These are phyloP conservation scores for Mycena filopes DNA, from an alignment of 768 basidiomycete species.

Conservation along the genomic window DNA sequence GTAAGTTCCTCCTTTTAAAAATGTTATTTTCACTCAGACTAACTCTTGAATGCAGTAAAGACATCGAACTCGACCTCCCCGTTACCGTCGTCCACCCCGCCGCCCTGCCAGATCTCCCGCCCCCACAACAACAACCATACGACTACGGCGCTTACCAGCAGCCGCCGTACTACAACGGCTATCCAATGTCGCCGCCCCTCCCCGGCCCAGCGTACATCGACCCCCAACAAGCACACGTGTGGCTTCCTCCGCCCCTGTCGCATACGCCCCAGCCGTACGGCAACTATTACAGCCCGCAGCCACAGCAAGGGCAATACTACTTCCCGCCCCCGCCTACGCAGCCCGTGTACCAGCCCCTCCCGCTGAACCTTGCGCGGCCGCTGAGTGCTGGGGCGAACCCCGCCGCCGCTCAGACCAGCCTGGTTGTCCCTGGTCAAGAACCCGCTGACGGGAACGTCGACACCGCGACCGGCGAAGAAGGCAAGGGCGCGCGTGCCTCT, in stretches of 20 bases:
- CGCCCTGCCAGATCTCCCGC: constrained; percentile 58
- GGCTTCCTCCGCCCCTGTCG: constrained; percentile 54
- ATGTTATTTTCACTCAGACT: constrained; percentile 9
- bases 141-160: constrained; percentile 25
- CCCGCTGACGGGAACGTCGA: constrained; percentile 20
- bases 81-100: constrained; percentile 72
- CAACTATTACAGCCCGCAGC: constrained; percentile 41
- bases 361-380: constrained; percentile 38
- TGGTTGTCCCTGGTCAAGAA: constrained; percentile 33
- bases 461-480: constrained; percentile 58
- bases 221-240: constrained; percentile 55
- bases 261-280: constrained; percentile 43
- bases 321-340: constrained; percentile 43
- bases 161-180: constrained; percentile 20
- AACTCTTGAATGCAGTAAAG: constrained; percentile 62
- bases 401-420: background rate
- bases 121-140: constrained; percentile 38
- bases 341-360: constrained; percentile 32
- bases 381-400: constrained; percentile 39
- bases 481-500: constrained; percentile 69
- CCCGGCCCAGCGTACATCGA: constrained; percentile 51
- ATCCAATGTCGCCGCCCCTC: constrained; percentile 51
- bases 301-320: constrained; percentile 47
- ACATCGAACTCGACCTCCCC: constrained; percentile 72
- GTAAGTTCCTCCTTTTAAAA: constrained; percentile 49